Evolutionary conservation across 164 flowering plant genomes (phyloP).

Genomic region (Kalanchoe fedtschenkoi): DNA sequence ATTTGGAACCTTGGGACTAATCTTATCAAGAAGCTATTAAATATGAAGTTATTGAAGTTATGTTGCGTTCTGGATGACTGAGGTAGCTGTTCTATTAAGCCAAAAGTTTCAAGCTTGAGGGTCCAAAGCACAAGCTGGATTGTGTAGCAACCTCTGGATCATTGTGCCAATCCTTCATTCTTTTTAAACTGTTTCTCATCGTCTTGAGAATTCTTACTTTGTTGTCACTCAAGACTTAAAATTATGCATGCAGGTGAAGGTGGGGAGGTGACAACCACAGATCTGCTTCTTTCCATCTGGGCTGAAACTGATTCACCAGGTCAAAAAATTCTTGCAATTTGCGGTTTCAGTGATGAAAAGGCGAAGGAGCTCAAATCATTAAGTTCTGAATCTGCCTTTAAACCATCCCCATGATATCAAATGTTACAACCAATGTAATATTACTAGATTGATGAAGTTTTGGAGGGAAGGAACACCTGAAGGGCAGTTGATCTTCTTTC

Average conservation of each 20-base stretch:
- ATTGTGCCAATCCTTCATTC: not conserved
- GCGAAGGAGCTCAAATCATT: not conserved
- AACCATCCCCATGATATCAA: not conserved
- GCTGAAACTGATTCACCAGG: slow-evolving; percentile 57
- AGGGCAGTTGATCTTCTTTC: not conserved
- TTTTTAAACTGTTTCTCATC: not conserved
- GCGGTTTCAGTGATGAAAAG: slow-evolving; percentile 43
- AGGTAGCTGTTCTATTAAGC: too few relatives aligned
- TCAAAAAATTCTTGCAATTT: slow-evolving; percentile 54
- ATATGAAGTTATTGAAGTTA: not conserved
- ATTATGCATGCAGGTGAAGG: slow-evolving; percentile 35
- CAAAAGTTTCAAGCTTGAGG: not conserved
- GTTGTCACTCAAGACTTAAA: not conserved
- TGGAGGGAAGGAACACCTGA: too few relatives aligned
- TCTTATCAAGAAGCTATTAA: not conserved
- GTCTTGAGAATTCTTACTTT: not conserved
- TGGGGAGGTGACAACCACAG: slow-evolving; percentile 52
- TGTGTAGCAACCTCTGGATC: too few relatives aligned
- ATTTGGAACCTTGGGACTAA: not conserved
- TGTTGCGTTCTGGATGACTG: not conserved
- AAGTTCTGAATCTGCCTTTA: slow-evolving; percentile 16
- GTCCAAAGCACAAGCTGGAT: not conserved
- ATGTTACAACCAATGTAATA: not conserved
- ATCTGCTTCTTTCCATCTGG: slow-evolving; percentile 81
- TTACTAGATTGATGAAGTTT: not conserved